Percentiles rank a stretch among this genome's conserved stretches.
phyloP scores from a whole-genome alignment of 2,329 filamentous ascomycete species.

The Chaetomiaceae sp. region DNA sequence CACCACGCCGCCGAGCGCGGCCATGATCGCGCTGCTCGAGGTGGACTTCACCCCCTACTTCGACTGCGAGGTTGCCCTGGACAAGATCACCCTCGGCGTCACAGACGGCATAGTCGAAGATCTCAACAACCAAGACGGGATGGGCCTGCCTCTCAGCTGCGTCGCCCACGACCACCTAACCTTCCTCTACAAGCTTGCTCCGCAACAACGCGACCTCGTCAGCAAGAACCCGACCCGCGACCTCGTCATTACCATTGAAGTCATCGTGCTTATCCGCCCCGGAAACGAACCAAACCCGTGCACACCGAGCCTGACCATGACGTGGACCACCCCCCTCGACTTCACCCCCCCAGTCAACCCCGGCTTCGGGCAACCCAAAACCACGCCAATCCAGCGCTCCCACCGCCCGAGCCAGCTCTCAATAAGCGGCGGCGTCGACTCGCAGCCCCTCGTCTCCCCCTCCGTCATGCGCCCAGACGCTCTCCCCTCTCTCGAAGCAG shows the following conservation, averaged over 20 bases:
- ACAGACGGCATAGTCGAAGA: constrained; percentile 55
- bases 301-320: constrained; percentile 57
- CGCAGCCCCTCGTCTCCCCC: constrained; percentile 53
- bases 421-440: constrained; percentile 49
- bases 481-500: constrained; percentile 54
- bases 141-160: constrained; percentile 54
- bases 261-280: constrained; percentile 48
- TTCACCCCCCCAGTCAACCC: constrained; percentile 63
- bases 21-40: constrained; percentile 66
- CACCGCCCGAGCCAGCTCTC: constrained; percentile 62
- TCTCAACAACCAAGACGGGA: constrained; percentile 47
- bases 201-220: constrained; percentile 42
- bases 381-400: constrained; percentile 55
- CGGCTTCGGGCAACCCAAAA: constrained; percentile 49
- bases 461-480: constrained; percentile 55
- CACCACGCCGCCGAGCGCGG: constrained; percentile 51
- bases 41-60: constrained; percentile 68
- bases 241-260: constrained; percentile 57
- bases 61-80: constrained; percentile 59
- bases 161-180: constrained; percentile 71
- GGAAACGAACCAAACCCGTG: constrained; percentile 45
- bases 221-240: constrained; percentile 45
- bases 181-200: constrained; percentile 64
- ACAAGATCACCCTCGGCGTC: constrained; percentile 54
- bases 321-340: constrained; percentile 65